Conservation (phyloP, 2,329 filamentous ascomycete genomes). For the Venturia pyrina region DNA sequence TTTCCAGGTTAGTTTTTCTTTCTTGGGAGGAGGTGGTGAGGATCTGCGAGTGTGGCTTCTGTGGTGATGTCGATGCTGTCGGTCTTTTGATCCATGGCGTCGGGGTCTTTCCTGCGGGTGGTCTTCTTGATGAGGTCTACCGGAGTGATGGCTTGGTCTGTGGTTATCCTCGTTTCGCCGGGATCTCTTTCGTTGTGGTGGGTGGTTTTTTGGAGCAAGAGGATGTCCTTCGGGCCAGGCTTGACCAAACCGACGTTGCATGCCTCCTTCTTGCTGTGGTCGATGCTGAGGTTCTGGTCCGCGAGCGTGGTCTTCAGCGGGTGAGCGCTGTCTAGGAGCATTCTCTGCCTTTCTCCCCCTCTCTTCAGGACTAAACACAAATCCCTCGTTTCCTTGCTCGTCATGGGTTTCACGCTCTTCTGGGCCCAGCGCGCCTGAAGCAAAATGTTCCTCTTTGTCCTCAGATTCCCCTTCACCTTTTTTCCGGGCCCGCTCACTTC, state of each 20-base stretch:
- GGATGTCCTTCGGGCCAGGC: neutral
- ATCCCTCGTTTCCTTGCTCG: neutral
- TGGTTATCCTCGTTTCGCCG: neutral
- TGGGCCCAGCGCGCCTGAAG: neutral
- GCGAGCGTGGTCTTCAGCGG: neutral
- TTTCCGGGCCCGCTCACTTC: neutral
- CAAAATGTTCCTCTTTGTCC: neutral
- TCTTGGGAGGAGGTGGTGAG: neutral
- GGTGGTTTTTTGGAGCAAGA: neutral
- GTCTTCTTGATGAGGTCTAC: neutral
- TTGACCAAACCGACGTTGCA: neutral
- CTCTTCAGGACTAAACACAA: neutral
- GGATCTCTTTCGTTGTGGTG: neutral
- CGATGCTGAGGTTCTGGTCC: neutral
- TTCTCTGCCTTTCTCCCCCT: neutral
- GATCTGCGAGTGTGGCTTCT: neutral
- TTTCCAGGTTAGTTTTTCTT: neutral
- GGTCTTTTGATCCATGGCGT: neutral
- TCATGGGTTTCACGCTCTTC: neutral
- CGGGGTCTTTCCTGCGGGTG: neutral
- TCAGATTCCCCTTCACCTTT: neutral
- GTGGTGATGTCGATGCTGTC: neutral
- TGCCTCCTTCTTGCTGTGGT: neutral
- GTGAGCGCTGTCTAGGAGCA: neutral
- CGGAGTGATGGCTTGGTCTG: neutral